phyloP scores from a whole-genome alignment of 139 green algal species.

The Chlamydomonas sphaeroides region DNA sequence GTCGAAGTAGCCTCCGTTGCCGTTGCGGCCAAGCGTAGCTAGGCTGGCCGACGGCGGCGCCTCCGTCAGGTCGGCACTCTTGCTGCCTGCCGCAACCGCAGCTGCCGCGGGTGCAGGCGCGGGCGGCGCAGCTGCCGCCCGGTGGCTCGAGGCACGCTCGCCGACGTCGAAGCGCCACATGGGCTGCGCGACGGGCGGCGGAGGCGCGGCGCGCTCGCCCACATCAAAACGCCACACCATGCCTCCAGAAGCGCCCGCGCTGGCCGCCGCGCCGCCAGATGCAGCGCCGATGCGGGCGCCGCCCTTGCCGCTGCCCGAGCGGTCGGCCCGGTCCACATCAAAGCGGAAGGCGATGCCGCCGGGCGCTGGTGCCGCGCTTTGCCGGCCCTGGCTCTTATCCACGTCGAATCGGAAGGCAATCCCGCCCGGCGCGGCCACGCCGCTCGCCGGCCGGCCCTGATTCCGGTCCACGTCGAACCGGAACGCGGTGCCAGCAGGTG shows the following conservation, averaged over 20 bases:
- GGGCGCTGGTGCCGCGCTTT: background rate
- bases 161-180: constrained; percentile 25
- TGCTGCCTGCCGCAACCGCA: too few relatives aligned
- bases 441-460: background rate
- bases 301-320: background rate
- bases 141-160: too few relatives aligned
- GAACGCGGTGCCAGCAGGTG: background rate
- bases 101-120: too few relatives aligned
- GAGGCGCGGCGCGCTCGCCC: background rate
- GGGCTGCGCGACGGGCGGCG: background rate
- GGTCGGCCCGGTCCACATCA: too few relatives aligned
- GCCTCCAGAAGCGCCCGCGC: background rate
- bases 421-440: too few relatives aligned
- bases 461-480: constrained; percentile 17
- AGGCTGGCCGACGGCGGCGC: background rate
- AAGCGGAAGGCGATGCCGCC: background rate
- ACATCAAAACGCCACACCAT: constrained; percentile 44
- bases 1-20: constrained; percentile 30
- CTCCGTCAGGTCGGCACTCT: too few relatives aligned
- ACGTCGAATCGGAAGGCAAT: too few relatives aligned
- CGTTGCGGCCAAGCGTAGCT: too few relatives aligned
- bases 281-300: background rate
- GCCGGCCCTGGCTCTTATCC: too few relatives aligned
- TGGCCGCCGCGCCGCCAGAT: background rate
- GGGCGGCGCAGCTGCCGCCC: too few relatives aligned